Evolutionary conservation across 192 early-diverging fungal genomes (phyloP), one percentile per base, ranked within the genome.

Genomic region (Backusella macrospora): DNA sequence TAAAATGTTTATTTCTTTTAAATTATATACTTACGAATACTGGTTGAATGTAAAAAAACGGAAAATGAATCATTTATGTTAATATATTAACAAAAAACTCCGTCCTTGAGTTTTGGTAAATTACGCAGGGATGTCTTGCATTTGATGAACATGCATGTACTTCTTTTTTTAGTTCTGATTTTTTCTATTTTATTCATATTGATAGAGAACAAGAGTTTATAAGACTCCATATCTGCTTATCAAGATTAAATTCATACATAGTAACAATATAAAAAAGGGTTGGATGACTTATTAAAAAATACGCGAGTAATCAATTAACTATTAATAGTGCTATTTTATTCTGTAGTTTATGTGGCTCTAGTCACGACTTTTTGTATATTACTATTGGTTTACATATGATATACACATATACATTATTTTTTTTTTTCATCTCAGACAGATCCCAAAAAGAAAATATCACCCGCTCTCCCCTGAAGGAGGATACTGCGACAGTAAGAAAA

Each of bases 351-450:
- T 34, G 29, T 34, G 2, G 29, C 2, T 34, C 29, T 34, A 34
- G 29, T 34, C 29, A 43, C 4, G 10, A 9, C 8, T 18, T 52
- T 3, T 7, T 52, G 3, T 21, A 18, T 18, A 21, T 52, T 18
- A 18, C 18, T 21, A 52, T 52, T 52, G 49, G 18, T 52, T 9
- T 18, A 52, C 29, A 34, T 34, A 34, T 52, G 2, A 21, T 52
- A 52, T 18, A 52, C 18, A 52, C 49, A 52, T 52, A 52, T 18
- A 52, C 6, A 18, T 49, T 15, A 18, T 49, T 15, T 1, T 18
- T 52, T 6, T 18, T 52, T 52, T 52, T 52, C 49, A 52, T 52
- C 49, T 52, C 49, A 52, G 49, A 18, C 10, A 52, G 49, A 52
- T 52, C 49, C 49, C n/a, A 52, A 52, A 52, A 52, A 52, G 49